phyloP scores from a whole-genome alignment of 768 basidiomycete species.

The Termitomyces eurrhizus region DNA sequence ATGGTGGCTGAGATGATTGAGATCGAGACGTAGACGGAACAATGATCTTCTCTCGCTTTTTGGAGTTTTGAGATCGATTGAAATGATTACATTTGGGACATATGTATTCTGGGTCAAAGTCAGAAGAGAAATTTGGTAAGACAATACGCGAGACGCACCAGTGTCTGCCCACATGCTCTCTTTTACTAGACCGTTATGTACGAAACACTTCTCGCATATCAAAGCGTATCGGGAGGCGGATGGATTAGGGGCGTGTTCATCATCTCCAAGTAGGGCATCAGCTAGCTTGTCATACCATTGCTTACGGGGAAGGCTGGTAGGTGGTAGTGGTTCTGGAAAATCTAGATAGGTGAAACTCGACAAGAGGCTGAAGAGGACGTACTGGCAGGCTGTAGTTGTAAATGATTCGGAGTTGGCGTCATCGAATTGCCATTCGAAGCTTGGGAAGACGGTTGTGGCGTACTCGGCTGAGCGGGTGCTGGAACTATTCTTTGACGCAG shows the following conservation, averaged over 20 bases:
- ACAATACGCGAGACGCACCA: slow-evolving; percentile 48
- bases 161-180: slow-evolving; percentile 78
- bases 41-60: slow-evolving; percentile 21
- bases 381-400: slow-evolving; percentile 6
- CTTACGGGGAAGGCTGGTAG: slow-evolving; percentile 52
- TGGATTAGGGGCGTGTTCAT: slow-evolving; percentile 43
- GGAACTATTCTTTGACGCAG: slow-evolving; percentile 38
- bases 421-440: slow-evolving; percentile 19
- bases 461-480: slow-evolving; percentile 14
- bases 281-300: slow-evolving; percentile 88
- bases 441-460: slow-evolving; percentile 23
- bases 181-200: slow-evolving; percentile 85
- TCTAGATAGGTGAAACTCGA: neutral
- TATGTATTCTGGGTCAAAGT: slow-evolving; percentile 57
- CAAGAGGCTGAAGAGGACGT: neutral
- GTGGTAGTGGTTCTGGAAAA: slow-evolving; percentile 20
- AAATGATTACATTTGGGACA: slow-evolving; percentile 87
- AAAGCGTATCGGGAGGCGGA: slow-evolving; percentile 68
- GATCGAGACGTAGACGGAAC: slow-evolving; percentile 17
- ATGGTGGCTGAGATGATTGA: slow-evolving; percentile 3
- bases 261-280: slow-evolving; percentile 82
- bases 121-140: neutral
- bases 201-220: slow-evolving; percentile 84
- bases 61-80: slow-evolving; percentile 50
- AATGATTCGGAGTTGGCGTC: slow-evolving; percentile 6